These are phyloP conservation scores for Perilla frutescens DNA, from an alignment of 257 asterid genomes.

Conservation along the genomic window DNA sequence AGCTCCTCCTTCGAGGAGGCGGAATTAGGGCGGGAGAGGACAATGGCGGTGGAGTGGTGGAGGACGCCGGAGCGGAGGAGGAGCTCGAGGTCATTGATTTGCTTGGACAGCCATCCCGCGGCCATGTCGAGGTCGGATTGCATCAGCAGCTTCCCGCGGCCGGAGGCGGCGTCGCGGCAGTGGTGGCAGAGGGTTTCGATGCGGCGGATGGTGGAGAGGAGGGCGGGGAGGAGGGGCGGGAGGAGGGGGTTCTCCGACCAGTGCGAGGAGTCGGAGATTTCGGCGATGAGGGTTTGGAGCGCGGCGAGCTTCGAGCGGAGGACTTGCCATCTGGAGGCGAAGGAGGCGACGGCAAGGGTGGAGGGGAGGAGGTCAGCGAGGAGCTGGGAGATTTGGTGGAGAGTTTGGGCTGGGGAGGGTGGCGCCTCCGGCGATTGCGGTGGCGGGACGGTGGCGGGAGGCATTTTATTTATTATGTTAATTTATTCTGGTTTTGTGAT, in stretches of 20 bases:
- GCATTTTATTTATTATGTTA: slow-evolving; percentile 20
- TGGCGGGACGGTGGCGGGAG: slow-evolving; percentile 58
- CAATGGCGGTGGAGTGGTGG: slow-evolving; percentile 88
- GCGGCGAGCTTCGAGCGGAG: slow-evolving; percentile 72
- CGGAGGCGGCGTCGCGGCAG: slow-evolving; percentile 58
- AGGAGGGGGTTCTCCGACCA: slow-evolving; percentile 82
- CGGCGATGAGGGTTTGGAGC: slow-evolving; percentile 56
- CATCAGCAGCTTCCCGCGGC: slow-evolving; percentile 89
- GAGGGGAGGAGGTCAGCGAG: slow-evolving; percentile 58
- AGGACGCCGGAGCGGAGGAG: slow-evolving; percentile 91
- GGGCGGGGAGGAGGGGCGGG: slow-evolving; percentile 59
- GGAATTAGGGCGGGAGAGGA: slow-evolving; percentile 69
- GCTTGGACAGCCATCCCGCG: slow-evolving; percentile 75
- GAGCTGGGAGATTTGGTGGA: slow-evolving; percentile 45
- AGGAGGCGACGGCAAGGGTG: slow-evolving; percentile 59
- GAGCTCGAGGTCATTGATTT: slow-evolving; percentile 70
- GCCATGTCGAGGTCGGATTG: slow-evolving; percentile 99
- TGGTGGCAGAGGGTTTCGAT: slow-evolving; percentile 55
- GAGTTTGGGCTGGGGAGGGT: slow-evolving; percentile 49
- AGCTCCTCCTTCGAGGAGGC: slow-evolving; percentile 68
- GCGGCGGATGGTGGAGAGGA: slow-evolving; percentile 67
- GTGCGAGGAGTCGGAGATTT: slow-evolving; percentile 71
- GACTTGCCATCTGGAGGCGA: slow-evolving; percentile 77
- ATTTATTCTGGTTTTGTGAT: slow-evolving; percentile 38
- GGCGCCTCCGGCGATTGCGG: slow-evolving; percentile 41